Base-by-base conservation (phyloP, 1,284 basidiomycete genomes). In the Pholiota adiposa region DNA sequence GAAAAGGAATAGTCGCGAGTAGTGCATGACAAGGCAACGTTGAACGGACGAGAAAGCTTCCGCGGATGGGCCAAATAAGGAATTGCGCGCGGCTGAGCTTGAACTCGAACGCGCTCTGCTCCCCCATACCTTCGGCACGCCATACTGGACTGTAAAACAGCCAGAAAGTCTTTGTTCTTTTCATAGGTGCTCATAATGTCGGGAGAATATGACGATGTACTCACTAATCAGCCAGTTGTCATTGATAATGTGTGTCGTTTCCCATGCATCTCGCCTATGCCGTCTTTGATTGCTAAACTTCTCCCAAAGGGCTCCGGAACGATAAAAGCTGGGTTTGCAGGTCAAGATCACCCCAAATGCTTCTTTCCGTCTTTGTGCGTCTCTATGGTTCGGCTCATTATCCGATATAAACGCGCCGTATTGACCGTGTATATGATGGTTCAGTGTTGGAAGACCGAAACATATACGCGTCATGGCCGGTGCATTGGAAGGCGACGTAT, bases 331-430 rank as follows among this genome's bases (percentile, higher is more conserved):
- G 96, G 96, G 46, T 98, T 98, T 74, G 96, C 96, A 62, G 96
- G 96, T 48, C 92, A 97, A 76, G 96, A 98, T 78, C 94, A 97
- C 74, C 96, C 96, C 43, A 96, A 96, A 84, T 97, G 94, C 73
- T 98, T 96, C 84, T 98, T 98, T 70, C 96, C 96, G 58, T 97
- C 94, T 62, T 97, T 95, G 96, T 97, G 78, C 80, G 94, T 88
- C 69, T 72, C 70, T 63, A 76, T 70, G 69, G 73, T 77, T 77
- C 76, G 72, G 70, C 70, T 66, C 67, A 62, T 63, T 66, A 64
- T 66, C 64, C 65, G 43, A 65, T 59, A 64, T 60, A 69, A 72
- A 65, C 60, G 64, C 54, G 54, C 52, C 64, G 56, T 57, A 62
- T 68, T 74, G 57, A 73, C 68, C 58, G 60, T 53, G 21, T 64